phyloP scores from a whole-genome alignment of 2,329 filamentous ascomycete species.

The Esteya vermicola region DNA sequence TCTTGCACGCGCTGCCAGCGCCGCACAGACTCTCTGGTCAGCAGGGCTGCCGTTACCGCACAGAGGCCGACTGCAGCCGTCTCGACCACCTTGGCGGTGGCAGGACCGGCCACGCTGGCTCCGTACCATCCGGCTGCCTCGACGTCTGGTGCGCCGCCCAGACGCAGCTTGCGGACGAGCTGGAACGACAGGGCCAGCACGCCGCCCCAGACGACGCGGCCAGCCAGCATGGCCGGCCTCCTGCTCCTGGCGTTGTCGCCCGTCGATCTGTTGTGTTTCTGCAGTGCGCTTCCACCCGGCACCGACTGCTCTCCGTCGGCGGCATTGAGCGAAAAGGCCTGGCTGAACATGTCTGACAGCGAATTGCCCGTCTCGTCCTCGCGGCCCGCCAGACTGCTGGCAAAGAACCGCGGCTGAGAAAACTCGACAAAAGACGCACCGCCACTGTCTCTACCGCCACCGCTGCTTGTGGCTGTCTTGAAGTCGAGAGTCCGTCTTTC shows the following conservation, averaged over 20 bases:
- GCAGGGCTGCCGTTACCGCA: conserved; percentile 3
- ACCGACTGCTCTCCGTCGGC: conserved; percentile 19
- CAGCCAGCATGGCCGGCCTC: neutral
- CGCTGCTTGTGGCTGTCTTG: too few relatives aligned
- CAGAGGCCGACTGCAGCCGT: conserved; percentile 6
- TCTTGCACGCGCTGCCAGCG: conserved; percentile 1
- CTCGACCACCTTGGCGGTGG: too few relatives aligned
- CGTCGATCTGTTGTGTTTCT: too few relatives aligned
- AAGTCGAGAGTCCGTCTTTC: too few relatives aligned
- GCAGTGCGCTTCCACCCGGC: too few relatives aligned
- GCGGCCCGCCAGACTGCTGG: conserved; percentile 17
- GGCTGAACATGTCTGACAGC: conserved; percentile 28
- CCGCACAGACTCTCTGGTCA: conserved; percentile 3
- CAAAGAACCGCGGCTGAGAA: conserved; percentile 46
- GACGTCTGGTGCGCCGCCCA: too few relatives aligned
- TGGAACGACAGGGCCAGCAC: neutral
- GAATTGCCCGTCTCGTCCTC: conserved; percentile 26
- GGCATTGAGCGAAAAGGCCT: conserved; percentile 26
- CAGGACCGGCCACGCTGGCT: too few relatives aligned
- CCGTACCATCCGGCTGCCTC: too few relatives aligned
- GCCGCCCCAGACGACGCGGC: neutral
- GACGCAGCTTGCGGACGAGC: neutral
- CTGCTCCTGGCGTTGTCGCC: too few relatives aligned
- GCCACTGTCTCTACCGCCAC: neutral
- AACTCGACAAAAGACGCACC: conserved; percentile 5